Evolutionary conservation across 208 protist species (phyloP).

Genomic region (Wallacemonas collosoma): DNA sequence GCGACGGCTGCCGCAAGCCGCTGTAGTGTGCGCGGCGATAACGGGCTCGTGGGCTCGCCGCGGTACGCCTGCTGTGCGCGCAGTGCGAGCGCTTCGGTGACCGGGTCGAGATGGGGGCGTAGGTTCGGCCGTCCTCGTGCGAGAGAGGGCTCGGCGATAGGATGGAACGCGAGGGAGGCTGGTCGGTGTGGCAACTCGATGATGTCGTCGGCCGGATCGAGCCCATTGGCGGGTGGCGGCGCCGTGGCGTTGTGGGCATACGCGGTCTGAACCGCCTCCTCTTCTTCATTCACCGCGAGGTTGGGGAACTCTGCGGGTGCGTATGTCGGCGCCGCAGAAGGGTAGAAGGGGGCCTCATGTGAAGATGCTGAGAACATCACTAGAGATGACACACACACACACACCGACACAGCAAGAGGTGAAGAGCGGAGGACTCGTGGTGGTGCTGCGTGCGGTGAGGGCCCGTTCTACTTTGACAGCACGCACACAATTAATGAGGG

Average conservation of each 20-base stretch:
- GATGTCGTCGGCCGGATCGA: background rate
- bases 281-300: background rate
- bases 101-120: slow-evolving; percentile 19
- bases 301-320: background rate
- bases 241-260: too few relatives aligned
- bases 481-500: too few relatives aligned
- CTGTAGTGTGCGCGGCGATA: slow-evolving; percentile 41
- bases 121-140: background rate
- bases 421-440: too few relatives aligned
- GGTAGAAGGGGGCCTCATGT: too few relatives aligned
- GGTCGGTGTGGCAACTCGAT: background rate
- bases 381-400: too few relatives aligned
- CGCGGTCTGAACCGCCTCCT: background rate
- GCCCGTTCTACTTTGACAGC: too few relatives aligned
- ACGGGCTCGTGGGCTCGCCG: slow-evolving; percentile 34
- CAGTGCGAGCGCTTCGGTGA: slow-evolving; percentile 31
- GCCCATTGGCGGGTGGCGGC: too few relatives aligned
- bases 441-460: too few relatives aligned
- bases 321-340: too few relatives aligned
- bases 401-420: too few relatives aligned
- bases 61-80: slow-evolving; percentile 33
- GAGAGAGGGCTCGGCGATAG: background rate
- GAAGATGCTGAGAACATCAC: too few relatives aligned
- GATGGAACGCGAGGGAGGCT: background rate
- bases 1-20: slow-evolving; percentile 23